Base-by-base conservation (phyloP, 176 grass and related monocot genomes). In the Eragrostis nindensis region DNA sequence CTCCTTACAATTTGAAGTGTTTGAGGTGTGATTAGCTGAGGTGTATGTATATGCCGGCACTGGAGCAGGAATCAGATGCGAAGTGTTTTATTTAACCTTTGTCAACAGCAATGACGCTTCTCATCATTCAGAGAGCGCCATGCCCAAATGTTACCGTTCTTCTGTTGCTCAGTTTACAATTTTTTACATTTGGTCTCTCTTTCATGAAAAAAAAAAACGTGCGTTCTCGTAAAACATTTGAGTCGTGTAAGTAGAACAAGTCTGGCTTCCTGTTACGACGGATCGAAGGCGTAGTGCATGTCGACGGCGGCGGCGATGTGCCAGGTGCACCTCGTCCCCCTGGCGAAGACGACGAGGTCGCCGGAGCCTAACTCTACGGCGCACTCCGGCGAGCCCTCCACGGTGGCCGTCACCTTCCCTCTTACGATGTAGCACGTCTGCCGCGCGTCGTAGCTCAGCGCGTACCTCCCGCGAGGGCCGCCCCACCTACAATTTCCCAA, bases 361-460 rank as follows among this genome's bases (percentile, higher is more conserved):
- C 93, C 87, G 27, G 80, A 78, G 59, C 87, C 87, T 16, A 88
- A 79, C 71, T 90, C 83, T 11, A 86, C 30, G 8, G 25, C 3
- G 22, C 41, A 4, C 54, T 88, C 87, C 7, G 77, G 84, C 11
- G 87, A 96, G 50, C 80, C 90, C 57, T 84, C 87, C 44, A 67
- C 40, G 79, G 82, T 76, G 21, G 79, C 87, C 71, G 46, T 82
- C 55, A 79, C 91, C 83, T 55, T 89, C 39, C 90, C 90, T 48
- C 80, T 73, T n/a, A 92, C 45, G 68, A 88, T 48, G 79, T 96
- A 92, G 80, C 93, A 92, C 21, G 90, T 96, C 90, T 96, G 85
- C 49, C 84, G 77, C 9, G 83, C 82, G 21, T 83, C 93, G 66
- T 83, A 92, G 59, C 71, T 92, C 56, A 96, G 75, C 56, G 88